Evolutionary conservation across 2,329 filamentous ascomycete species (phyloP), one percentile per base, ranked within the genome.

Genomic region (Neonectria sp.): DNA sequence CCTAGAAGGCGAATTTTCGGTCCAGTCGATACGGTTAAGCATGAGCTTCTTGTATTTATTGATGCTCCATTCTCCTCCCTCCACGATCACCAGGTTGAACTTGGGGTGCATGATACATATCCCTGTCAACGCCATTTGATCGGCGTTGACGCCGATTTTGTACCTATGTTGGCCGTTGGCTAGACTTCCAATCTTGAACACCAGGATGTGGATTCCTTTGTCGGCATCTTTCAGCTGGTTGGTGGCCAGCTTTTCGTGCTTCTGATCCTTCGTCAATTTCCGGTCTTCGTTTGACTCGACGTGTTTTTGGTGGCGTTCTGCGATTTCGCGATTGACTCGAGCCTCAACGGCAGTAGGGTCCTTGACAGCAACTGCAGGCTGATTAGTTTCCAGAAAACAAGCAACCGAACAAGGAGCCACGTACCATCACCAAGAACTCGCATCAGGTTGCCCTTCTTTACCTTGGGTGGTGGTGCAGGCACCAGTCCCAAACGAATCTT

Each of bases 401-500:
- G 33, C 11, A 43, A 46, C 13, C 11, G 40, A 11, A 8, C 40
- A 17, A 49, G 37, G 33, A 9, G 27, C 2, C 17, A 94, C 92
- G 78, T 78, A 81, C 81, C 81, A 72, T 98, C 94, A 69, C 96
- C 96, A 63, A 98, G 87, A 33, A 99, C 96, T 65, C 95, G 92
- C 96, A 99, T 99, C 78, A 99, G 89, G 80, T 99, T 99, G 65
- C 92, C 93, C 81, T 97, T 97, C 83, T 98, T 98, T 73, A 99
- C 94, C 82, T 98, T 99, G 12, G 96, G 95, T 29, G 95, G 93
- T 31, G 95, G 95, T 24, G 95, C 94, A 3, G 95, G 94, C 67
- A 95, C 92, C 15, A 99, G 87, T 24, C 96, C 96, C 12, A 99
- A 86, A 65, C 95, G 89, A 69, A 98, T 96, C 84, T 99, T 98